Evolutionary conservation across 169 alveolate species (phyloP).

Genomic region (Plasmodium berghei): DNA sequence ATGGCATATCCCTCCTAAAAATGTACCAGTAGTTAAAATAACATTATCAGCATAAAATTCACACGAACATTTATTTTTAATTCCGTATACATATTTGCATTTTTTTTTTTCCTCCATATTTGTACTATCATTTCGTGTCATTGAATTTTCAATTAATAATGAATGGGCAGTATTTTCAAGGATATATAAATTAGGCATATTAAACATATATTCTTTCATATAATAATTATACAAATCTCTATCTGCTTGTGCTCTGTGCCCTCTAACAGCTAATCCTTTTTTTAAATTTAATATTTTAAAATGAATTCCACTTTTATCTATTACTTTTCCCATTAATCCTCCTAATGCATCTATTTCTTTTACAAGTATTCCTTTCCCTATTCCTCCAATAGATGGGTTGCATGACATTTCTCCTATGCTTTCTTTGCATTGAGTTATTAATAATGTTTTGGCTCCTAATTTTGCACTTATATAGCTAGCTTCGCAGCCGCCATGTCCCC

Average conservation of each 20-base stretch:
- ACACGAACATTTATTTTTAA: conserved; percentile 79
- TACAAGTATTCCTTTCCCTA: conserved; percentile 94
- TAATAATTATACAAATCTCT: conserved; percentile 88
- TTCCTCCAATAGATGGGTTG: conserved; percentile 95
- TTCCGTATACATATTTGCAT: conserved; percentile 76
- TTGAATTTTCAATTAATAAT: conserved; percentile 30
- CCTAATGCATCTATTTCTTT: conserved; percentile 95
- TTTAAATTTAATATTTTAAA: conserved; percentile 90
- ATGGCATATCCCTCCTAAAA: conserved; percentile 90
- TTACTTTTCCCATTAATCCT: conserved; percentile 91
- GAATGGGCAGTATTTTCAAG: conserved; percentile 83
- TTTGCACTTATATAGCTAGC: conserved; percentile 94
- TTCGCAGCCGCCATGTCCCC: conserved; percentile 96
- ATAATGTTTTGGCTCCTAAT: conserved; percentile 90
- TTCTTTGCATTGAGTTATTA: conserved; percentile 86
- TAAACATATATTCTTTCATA: conserved; percentile 76
- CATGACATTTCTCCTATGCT: conserved; percentile 91
- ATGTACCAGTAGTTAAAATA: conserved; percentile 94
- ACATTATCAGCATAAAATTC: conserved; percentile 78
- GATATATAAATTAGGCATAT: conserved; percentile 26
- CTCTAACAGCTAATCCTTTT: conserved; percentile 94
- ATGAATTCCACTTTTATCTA: conserved; percentile 91
- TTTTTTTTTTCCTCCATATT: conserved; percentile 31
- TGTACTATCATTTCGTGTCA: not conserved
- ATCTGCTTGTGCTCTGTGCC: conserved; percentile 93